Base-by-base conservation (phyloP, 306 rosid species). In the Dryas octopetala region DNA sequence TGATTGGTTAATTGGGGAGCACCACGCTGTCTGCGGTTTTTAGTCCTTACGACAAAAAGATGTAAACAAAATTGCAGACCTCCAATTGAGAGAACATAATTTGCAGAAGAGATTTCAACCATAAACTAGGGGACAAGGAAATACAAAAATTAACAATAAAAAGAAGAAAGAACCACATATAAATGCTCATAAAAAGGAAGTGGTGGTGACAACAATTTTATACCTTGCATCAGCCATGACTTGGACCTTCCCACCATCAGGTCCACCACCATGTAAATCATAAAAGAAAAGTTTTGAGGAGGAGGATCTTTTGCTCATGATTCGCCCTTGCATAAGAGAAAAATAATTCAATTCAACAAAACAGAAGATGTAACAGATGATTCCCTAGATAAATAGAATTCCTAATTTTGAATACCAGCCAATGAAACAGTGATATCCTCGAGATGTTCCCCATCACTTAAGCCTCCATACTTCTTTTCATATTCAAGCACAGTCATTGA, bases 201-300 rank as follows among this genome's bases (percentile, higher is more conserved):
- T 17, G 2, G 48, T 49, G 15, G 43, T 15, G 53, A 19, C 7
- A 62, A 70, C 14, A 41, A n/a, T 65, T 62, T 1, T 17, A 63
- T 84, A 93, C 98, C 96, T 89, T 50, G 88, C 91, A 86, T 90
- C 96, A 11, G 95, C 87, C 95, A 93, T 89, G 52, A 93, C 96
- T 85, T 93, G 98, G 60, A 90, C 93, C 77, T 93, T 90, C 75
- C 54, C 78, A 72, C 86, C 85, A 52, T 52, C 76, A 47, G 76
- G 76, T 4, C 58, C 51, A 7, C 58, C 84, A 63, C 90, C 92
- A 73, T 89, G 88, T 50, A 93, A 83, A 53, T 90, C 98, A 77
- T 93, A 93, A 73, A 93, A 93, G 64, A 87, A 79, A 32, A 93
- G 89, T 84, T 87, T 93, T 5, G 91, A 79, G 50, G 90, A 86